A percentile compares a stretch with the other conserved stretches of the same genome.
Conservation (phyloP, 176 grass and related monocot genomes). For the Triticum urartu region DNA sequence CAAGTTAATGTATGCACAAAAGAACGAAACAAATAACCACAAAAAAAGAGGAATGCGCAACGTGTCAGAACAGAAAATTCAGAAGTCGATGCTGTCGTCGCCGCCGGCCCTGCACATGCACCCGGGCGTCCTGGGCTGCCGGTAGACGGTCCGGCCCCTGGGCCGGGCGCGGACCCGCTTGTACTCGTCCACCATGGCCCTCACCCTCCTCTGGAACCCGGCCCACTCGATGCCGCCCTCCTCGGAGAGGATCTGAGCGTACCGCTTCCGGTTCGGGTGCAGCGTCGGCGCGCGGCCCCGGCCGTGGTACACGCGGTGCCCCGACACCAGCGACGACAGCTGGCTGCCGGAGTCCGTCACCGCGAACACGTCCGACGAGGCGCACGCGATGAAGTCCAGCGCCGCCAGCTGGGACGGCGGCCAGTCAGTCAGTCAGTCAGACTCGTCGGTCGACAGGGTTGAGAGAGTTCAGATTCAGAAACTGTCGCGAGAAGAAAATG, state of each 20-base stretch:
- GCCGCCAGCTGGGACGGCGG: slow-evolving; percentile 58
- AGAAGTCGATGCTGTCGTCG: slow-evolving; percentile 50
- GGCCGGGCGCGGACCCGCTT: slow-evolving; percentile 64
- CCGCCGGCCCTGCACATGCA: slow-evolving; percentile 76
- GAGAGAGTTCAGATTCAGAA: background rate
- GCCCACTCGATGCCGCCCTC: slow-evolving; percentile 58
- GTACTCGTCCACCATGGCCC: slow-evolving; percentile 84
- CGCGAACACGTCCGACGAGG: slow-evolving; percentile 80
- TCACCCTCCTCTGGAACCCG: slow-evolving; percentile 65
- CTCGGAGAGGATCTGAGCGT: slow-evolving; percentile 66
- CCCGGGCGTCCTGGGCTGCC: slow-evolving; percentile 78
- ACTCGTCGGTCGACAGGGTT: too few species aligned
- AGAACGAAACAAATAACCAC: slow-evolving; percentile 26
- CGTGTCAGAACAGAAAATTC: background rate
- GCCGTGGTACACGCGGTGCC: slow-evolving; percentile 87
- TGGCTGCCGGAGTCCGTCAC: slow-evolving; percentile 98
- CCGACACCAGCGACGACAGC: slow-evolving; percentile 86
- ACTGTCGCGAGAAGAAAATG: background rate
- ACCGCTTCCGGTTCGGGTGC: slow-evolving; percentile 81
- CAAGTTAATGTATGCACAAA: slow-evolving; percentile 26
- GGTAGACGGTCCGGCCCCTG: slow-evolving; percentile 78
- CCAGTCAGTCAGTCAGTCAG: background rate
- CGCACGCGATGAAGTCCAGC: slow-evolving; percentile 92
- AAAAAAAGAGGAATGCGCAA: too few species aligned
- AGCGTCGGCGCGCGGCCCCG: slow-evolving; percentile 66